These are phyloP conservation scores for Nitzschia sp. DNA, from an alignment of 108 stramenopile genomes.

Conservation along the genomic window DNA sequence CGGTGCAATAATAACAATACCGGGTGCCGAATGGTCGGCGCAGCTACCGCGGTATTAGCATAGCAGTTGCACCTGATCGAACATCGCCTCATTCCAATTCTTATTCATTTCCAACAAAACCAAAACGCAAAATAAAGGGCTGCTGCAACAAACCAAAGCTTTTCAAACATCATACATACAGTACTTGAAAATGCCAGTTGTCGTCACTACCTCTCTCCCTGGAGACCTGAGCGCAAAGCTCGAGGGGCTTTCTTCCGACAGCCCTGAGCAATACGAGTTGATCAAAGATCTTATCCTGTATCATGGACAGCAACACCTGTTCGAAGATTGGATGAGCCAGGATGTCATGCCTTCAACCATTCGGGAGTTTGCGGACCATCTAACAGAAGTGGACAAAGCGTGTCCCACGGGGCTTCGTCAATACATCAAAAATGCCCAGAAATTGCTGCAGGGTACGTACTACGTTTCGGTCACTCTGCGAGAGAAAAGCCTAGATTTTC, in stretches of 20 bases:
- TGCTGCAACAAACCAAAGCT: too few relatives aligned
- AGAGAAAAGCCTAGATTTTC: neutral
- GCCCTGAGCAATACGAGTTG: slow-evolving; percentile 18
- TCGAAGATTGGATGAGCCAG: slow-evolving; percentile 23
- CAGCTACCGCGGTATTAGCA: too few relatives aligned
- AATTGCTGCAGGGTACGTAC: slow-evolving; percentile 43
- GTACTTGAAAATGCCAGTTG: neutral
- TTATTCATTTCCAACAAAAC: too few relatives aligned
- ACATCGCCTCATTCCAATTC: too few relatives aligned
- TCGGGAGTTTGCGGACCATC: slow-evolving; percentile 44
- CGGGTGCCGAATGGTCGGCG: too few relatives aligned
- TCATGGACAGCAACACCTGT: slow-evolving; percentile 63
- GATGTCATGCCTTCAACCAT: slow-evolving; percentile 27
- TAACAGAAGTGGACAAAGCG: slow-evolving; percentile 60
- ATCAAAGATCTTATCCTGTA: slow-evolving; percentile 41
- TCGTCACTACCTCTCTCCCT: neutral
- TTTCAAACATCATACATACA: too few relatives aligned
- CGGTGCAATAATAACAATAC: too few relatives aligned
- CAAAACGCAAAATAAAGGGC: too few relatives aligned
- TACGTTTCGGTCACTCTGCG: too few relatives aligned
- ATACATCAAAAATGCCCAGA: slow-evolving; percentile 71
- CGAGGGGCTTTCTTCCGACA: neutral
- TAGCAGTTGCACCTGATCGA: too few relatives aligned
- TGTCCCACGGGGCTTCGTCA: slow-evolving; percentile 61
- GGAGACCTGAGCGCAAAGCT: slow-evolving; percentile 1